These are phyloP conservation scores for Toxicodendron radicans DNA, from an alignment of 345 rosid species.

Conservation along the genomic window DNA sequence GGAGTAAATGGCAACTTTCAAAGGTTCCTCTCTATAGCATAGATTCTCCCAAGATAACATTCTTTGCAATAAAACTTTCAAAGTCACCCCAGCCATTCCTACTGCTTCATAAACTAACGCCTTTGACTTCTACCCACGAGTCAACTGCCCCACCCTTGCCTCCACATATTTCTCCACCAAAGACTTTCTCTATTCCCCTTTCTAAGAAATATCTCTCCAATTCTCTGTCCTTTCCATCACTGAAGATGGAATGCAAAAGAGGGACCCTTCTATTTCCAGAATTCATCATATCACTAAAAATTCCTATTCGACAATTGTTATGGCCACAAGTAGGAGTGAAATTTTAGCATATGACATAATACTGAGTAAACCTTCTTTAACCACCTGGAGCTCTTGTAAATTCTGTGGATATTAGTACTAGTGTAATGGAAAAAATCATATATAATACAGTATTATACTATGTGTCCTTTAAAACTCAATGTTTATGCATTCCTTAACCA, in stretches of 20 bases:
- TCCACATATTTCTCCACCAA: background rate
- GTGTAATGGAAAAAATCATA: background rate
- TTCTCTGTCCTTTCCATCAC: background rate
- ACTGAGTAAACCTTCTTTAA: background rate
- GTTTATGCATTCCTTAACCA: background rate
- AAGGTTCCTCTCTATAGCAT: background rate
- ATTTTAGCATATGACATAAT: background rate
- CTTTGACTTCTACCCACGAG: background rate
- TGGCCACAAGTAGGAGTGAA: background rate
- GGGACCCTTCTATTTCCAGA: background rate
- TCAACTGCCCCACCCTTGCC: background rate
- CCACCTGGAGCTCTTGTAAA: background rate
- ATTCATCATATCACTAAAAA: background rate
- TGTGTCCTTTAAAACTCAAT: background rate
- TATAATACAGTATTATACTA: background rate
- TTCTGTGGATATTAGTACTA: background rate
- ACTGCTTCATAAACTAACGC: background rate
- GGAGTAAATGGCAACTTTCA: background rate
- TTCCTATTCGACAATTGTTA: background rate
- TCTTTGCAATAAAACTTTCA: background rate
- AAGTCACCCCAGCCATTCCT: background rate
- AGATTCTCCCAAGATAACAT: background rate
- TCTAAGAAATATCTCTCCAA: background rate
- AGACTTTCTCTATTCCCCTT: background rate
- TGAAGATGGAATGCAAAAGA: background rate